Conservation (phyloP, 1,284 basidiomycete genomes). For the Sporisorium graminicola region DNA sequence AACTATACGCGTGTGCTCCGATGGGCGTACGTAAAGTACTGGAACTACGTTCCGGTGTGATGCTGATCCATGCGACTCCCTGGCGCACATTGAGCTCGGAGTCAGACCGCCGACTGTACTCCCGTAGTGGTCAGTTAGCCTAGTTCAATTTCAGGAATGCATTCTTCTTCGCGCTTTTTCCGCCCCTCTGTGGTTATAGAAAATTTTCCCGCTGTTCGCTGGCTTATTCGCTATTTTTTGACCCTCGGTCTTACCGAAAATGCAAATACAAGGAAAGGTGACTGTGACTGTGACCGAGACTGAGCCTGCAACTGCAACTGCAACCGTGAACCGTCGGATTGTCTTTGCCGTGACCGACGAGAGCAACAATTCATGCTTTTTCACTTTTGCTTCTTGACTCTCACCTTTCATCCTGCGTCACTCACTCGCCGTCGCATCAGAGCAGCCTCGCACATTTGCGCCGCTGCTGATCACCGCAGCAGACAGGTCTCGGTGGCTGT, state of each 20-base stretch:
- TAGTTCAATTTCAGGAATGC: no score
- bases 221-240: neutral
- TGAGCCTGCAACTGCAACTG: neutral
- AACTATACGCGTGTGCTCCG: no score
- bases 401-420: neutral
- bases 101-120: no score
- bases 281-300: neutral
- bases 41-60: no score
- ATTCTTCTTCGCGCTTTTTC: neutral
- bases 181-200: no score
- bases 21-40: no score
- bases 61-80: no score
- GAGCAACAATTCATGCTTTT: no score
- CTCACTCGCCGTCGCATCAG: neutral
- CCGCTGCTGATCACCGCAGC: slow-evolving; percentile 30
- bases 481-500: slow-evolving; percentile 45
- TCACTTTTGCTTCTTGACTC: neutral
- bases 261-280: neutral
- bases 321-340: neutral
- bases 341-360: neutral
- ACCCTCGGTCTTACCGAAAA: slow-evolving; percentile 10
- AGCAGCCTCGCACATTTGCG: slow-evolving; percentile 14
- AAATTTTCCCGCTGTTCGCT: neutral
- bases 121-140: no score
- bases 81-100: no score